These are phyloP conservation scores for Mycena galopus DNA, from an alignment of 768 basidiomycete species.

Conservation along the genomic window DNA sequence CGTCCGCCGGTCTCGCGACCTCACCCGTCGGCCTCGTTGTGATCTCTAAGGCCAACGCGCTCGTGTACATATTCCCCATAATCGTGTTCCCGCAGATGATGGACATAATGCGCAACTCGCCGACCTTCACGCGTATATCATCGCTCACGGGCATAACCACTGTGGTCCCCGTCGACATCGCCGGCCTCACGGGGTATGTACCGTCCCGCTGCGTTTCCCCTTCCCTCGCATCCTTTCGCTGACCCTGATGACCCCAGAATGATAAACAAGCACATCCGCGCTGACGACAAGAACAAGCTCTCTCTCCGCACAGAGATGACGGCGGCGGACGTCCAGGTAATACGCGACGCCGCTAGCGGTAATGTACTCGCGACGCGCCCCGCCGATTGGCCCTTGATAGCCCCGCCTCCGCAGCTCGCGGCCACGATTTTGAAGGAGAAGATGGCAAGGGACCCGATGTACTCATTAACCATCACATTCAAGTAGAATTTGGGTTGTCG, in stretches of 20 bases:
- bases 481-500: slow-evolving; percentile 18
- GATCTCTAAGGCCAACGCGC: slow-evolving; percentile 26
- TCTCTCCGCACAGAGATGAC: slow-evolving; percentile 28
- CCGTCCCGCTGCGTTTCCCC: slow-evolving; percentile 12
- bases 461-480: neutral
- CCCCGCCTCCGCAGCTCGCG: slow-evolving; percentile 22
- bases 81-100: slow-evolving; percentile 24
- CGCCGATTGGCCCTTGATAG: slow-evolving; percentile 18
- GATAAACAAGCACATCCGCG: slow-evolving; percentile 23
- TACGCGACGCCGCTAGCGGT: slow-evolving; percentile 22
- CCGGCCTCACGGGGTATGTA: slow-evolving; percentile 22
- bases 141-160: slow-evolving; percentile 23
- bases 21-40: slow-evolving; percentile 25
- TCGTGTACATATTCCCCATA: slow-evolving; percentile 23
- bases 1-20: slow-evolving; percentile 9
- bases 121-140: slow-evolving; percentile 20
- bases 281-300: slow-evolving; percentile 22
- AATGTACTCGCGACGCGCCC: slow-evolving; percentile 17
- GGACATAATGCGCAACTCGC: slow-evolving; percentile 16
- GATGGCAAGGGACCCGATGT: slow-evolving; percentile 22
- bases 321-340: slow-evolving; percentile 18
- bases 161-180: slow-evolving; percentile 13
- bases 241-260: slow-evolving; percentile 17
- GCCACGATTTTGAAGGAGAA: slow-evolving; percentile 30
- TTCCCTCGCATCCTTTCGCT: slow-evolving; percentile 9